Evolutionary conservation across 768 basidiomycete genomes (phyloP), one percentile per base, ranked within the genome.

Genomic region (Mycena albidolilacea): DNA sequence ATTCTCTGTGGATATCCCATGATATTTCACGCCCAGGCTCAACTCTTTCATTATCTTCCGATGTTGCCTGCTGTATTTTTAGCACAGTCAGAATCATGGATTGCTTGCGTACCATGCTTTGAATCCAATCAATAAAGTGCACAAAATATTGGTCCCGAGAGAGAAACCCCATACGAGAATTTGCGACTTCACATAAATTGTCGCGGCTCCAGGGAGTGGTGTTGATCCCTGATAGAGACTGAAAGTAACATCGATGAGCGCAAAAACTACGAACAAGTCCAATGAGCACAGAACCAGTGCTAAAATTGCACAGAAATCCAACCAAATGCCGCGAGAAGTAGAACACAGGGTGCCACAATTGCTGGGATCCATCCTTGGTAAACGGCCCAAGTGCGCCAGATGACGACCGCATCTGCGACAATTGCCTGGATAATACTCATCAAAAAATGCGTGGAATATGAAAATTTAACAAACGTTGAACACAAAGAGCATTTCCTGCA

Each of bases 381-480:
- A 37, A 67, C 35, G 58, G 67, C 67, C 67, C 58, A 67, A 48
- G 67, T 67, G 46, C 67, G 67, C 67, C 67, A 67, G 55, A 67
- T 48, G 43, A 67, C 57, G 46, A 67, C 67, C 14, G 57, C 58
- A 50, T 67, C 67, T 58, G 57, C 67, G 46, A 67, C 37, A 30
- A 67, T 67, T 21, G 46, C 46, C 67, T 67, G 44, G 39, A 48
- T 58, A 48, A 30, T 58, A 43, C 23, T 58, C 57, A 46, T 58
- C 30, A 48, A 60, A 11, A 46, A 38, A 48, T 30, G 43, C 43
- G 21, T 59, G 38, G 30, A 37, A 48, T 48, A 37, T 35, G 57
- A 15, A 35, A 46, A 14, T 44, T 37, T 37, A 35, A 67, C 67
- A 17, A 8, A 67, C 67, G 43, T 60, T 67, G 58, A 67, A 60